Evolutionary conservation across 352 stramenopile genomes (phyloP), one percentile per base, ranked within the genome.

Genomic region (Globisporangium solare): DNA sequence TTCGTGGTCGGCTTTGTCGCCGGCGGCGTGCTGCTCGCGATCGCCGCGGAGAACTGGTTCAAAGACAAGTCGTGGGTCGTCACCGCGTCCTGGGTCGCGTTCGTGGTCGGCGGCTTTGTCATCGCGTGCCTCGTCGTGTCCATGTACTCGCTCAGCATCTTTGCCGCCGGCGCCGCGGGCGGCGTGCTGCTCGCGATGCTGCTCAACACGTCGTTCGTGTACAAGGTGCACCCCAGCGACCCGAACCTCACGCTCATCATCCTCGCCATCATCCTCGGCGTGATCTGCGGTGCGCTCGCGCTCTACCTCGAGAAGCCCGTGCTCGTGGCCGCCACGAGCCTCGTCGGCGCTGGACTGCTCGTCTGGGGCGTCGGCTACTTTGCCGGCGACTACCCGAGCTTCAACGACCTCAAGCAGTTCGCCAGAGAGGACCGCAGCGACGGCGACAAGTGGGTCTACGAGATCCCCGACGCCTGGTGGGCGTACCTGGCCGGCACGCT

Each of bases 281-380:
- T 88, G 41, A 12, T 81, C 2, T 51, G 62, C 10, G 78, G 69
- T 1, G 51, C 81, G 17, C 37, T 79, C 21, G 63, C 75, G 4
- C 39, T 79, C 35, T 81, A 79, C 57, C 45, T 86, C 12, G 76
- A 86, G 61, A 79, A 75, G 41, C 73, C 75, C 13, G 71, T 78
- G 49, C 49, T 89, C 8, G 71, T 89, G 45, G 50, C 68, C 11
- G 63, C 77, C 39, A 86, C 77, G n/a, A 79, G 72, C 22, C 51
- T 83, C 15, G 67, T 84, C 43, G 79, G 79, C 43, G 72, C 79
- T 0, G 63, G 61, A 18, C 54, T 83, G 17, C 39, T 79, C 15
- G 70, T 82, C 1, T 86, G 74, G 79, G 79, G 79, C 6, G 47
- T 87, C 13, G 79, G 79, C 35, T 87, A 86, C 66, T 89, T 86